phyloP scores from a whole-genome alignment of 192 early-diverging fungal genomes.

The Coemansia reversa region DNA sequence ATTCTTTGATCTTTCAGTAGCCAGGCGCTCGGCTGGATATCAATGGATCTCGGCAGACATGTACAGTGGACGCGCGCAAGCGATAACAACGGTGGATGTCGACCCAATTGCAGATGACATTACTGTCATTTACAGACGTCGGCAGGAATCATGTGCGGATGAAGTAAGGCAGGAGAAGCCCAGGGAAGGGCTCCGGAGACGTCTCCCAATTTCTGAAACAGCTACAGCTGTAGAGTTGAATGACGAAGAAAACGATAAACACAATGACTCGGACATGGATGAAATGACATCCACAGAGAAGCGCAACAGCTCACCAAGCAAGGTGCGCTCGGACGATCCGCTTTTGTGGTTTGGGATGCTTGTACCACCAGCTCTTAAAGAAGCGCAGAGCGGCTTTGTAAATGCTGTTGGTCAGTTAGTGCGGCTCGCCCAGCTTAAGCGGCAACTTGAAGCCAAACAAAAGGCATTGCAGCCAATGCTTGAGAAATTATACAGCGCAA shows the following conservation, averaged over 20 bases:
- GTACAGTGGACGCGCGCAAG: conserved; percentile 34
- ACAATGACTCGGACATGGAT: conserved; percentile 2
- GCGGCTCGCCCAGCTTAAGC: conserved; percentile 33
- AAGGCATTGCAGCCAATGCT: neutral
- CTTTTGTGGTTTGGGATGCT: conserved; percentile 53
- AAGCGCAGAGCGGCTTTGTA: conserved; percentile 42
- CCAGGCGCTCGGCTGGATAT: conserved; percentile 47
- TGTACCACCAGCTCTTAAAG: conserved; percentile 44
- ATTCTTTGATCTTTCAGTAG: conserved; percentile 38
- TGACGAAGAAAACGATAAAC: conserved; percentile 1
- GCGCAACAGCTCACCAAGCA: neutral
- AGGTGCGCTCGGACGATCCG: conserved; percentile 24
- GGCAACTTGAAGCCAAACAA: neutral
- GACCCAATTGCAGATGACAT: neutral
- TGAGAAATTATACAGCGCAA: neutral
- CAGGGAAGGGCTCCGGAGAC: neutral
- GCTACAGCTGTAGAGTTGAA: neutral
- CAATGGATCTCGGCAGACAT: conserved; percentile 46
- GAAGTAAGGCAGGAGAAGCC: neutral
- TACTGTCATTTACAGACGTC: neutral
- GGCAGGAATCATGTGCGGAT: neutral
- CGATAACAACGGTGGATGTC: conserved; percentile 26
- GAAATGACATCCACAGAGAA: neutral
- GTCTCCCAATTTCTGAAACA: neutral
- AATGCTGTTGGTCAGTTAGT: conserved; percentile 26